Evolutionary conservation across 106 monocot genomes (phyloP).

Genomic region (Dendrobium huoshanense): DNA sequence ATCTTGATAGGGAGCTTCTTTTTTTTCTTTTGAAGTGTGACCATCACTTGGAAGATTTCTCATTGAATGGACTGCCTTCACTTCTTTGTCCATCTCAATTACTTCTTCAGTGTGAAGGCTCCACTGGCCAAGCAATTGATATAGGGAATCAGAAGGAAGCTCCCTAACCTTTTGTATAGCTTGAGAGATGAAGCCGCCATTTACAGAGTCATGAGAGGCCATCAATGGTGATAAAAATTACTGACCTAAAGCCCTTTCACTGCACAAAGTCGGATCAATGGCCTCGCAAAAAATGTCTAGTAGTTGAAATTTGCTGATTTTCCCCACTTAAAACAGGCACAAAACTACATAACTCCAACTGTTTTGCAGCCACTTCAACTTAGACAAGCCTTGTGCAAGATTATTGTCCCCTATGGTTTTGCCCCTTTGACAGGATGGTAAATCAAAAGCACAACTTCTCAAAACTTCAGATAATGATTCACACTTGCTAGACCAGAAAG

Average conservation of each 20-base stretch:
- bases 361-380: conserved; percentile 40
- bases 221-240: conserved; percentile 1
- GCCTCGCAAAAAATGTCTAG: conserved; percentile 81
- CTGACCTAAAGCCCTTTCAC: conserved; percentile 15
- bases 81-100: conserved; percentile 23
- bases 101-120: no score
- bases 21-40: conserved; percentile 14
- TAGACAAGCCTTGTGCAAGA: conserved; percentile 46
- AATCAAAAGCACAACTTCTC: conserved; percentile 36
- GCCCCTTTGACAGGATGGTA: conserved; percentile 65
- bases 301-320: conserved; percentile 50
- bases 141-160: no score
- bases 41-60: conserved; percentile 16
- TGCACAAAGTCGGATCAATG: conserved; percentile 35
- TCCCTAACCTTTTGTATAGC: conserved; percentile 71
- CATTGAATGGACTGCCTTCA: conserved; percentile 41
- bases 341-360: conserved; percentile 62
- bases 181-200: conserved; percentile 47
- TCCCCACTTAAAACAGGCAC: conserved; percentile 88
- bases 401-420: conserved; percentile 6
- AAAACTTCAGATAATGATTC: conserved; percentile 35
- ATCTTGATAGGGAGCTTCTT: no score
- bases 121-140: no score
- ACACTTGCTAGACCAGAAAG: conserved; percentile 32
- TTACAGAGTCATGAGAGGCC: conserved; percentile 15